Evolutionary conservation across 768 basidiomycete genomes (phyloP), one percentile per base, ranked within the genome.

Genomic region (Pholiota molesta): DNA sequence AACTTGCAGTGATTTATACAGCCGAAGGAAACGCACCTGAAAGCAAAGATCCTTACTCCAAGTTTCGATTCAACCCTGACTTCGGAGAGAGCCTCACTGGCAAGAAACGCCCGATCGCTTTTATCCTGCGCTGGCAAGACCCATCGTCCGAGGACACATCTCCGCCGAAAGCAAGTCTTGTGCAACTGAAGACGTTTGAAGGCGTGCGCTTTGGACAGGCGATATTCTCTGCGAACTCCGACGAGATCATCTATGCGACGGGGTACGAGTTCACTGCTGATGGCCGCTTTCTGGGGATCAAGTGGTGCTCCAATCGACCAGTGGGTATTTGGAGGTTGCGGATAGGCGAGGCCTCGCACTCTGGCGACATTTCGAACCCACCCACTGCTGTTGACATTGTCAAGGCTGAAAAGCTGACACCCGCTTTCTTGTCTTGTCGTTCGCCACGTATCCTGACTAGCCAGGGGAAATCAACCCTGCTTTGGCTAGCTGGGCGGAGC

Each of bases 81-180:
- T 85, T 89, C 61, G 91, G 90, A 0, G 90, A 92, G 72, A 80
- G 80, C 5, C 69, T 88, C n/a, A 69, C 71, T 4, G 82, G 81
- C 4, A 86, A 81, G 68, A 82, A 79, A 61, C 73, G 76, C 4
- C 86, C 90, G 1, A 74, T 75, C 0, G 71, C 85, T 7, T 91
- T 86, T 67, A 54, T 90, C 13, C 78, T 87, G 53, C 74, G 74
- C 10, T 88, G 86, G 83, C 65, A 74, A 13, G 56, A 70, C 4
- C 47, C 68, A 29, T 28, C 53, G 39, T 1, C 47, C 1, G 47
- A 26, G 23, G 13, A 47, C 11, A 52, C 64, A 10, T 55, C 37
- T 10, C 51, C 11, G 21, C 33, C 10, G n/a, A 31, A 39, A 35
- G 14, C 63, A n/a, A 62, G 53, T 16, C 63, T 68, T 23, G 61